Evolutionary conservation across 352 stramenopile genomes (phyloP).

Genomic region (Phytophthora citricola): DNA sequence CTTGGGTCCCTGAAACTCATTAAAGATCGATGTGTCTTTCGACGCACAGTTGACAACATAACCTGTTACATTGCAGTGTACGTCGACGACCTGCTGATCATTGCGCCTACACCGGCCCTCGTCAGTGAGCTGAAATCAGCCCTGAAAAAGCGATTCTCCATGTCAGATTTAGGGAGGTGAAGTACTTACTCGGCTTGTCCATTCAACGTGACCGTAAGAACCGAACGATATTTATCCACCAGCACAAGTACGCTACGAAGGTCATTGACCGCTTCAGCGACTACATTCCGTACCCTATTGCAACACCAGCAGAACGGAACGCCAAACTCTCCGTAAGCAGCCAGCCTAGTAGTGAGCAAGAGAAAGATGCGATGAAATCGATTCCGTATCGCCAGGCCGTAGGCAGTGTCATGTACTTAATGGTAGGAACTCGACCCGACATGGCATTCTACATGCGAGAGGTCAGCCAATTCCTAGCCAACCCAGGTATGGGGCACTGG

Average conservation of each 20-base stretch:
- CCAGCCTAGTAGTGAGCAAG: neutral
- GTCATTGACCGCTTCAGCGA: no score
- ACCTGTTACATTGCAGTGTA: slow-evolving; percentile 1
- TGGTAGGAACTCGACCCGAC: slow-evolving; percentile 3
- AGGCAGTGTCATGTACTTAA: neutral
- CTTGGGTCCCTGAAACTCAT: neutral
- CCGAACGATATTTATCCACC: no score
- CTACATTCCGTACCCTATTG: neutral
- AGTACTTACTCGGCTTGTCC: no score
- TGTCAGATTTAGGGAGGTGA: neutral
- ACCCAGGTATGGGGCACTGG: slow-evolving; percentile 4
- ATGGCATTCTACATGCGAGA: slow-evolving; percentile 1
- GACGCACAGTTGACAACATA: neutral
- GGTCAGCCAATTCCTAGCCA: slow-evolving; percentile 2
- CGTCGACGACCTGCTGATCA: slow-evolving; percentile 3
- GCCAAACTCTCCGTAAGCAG: neutral
- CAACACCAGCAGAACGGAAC: neutral
- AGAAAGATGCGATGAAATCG: slow-evolving; percentile 6
- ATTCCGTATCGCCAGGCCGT: neutral
- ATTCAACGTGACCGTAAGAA: no score
- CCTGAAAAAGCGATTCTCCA: slow-evolving; percentile 1
- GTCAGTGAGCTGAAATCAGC: slow-evolving; percentile 3
- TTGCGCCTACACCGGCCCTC: neutral
- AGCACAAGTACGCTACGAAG: no score
- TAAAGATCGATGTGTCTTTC: neutral